Evolutionary conservation across 805 yeast genomes (phyloP).

Genomic region (Wickerhamomyces queroliae): DNA sequence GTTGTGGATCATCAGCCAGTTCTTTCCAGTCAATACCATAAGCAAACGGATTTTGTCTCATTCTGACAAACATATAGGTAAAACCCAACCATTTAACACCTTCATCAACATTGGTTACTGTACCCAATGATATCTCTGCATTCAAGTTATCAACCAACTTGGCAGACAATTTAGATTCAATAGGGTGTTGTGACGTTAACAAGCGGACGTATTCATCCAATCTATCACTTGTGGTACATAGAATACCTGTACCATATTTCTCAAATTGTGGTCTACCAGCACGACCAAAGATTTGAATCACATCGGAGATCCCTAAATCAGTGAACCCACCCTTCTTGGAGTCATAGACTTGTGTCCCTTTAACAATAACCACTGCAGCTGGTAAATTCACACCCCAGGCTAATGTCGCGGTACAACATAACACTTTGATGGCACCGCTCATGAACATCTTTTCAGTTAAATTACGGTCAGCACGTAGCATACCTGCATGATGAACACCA

Average conservation of each 20-base stretch:
- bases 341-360: slow-evolving; percentile 95
- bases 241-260: slow-evolving; percentile 84
- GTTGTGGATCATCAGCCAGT: slow-evolving; percentile 72
- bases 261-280: slow-evolving; percentile 99
- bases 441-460: slow-evolving; percentile 83
- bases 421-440: slow-evolving; percentile 78
- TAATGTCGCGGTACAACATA: slow-evolving; percentile 93
- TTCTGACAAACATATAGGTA: slow-evolving; percentile 88
- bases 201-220: slow-evolving; percentile 86
- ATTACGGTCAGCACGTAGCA: slow-evolving; percentile 87
- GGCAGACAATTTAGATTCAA: slow-evolving; percentile 75
- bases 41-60: slow-evolving; percentile 89
- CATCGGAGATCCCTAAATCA: slow-evolving; percentile 93
- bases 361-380: slow-evolving; percentile 94
- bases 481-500: slow-evolving; percentile 97
- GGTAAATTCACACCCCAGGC: slow-evolving; percentile 99
- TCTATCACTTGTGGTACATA: slow-evolving; percentile 77
- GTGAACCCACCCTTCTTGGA: slow-evolving; percentile 91
- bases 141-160: slow-evolving; percentile 88
- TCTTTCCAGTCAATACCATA: slow-evolving; percentile 91
- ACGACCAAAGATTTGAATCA: slow-evolving; percentile 96
- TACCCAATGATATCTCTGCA: slow-evolving; percentile 94
- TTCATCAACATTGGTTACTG: slow-evolving; percentile 90
- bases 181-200: slow-evolving; percentile 92
- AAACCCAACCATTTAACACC: slow-evolving; percentile 98